Evolutionary conservation across 345 rosid species (phyloP), one percentile per base, ranked within the genome.

Genomic region (Citrus maxima): DNA sequence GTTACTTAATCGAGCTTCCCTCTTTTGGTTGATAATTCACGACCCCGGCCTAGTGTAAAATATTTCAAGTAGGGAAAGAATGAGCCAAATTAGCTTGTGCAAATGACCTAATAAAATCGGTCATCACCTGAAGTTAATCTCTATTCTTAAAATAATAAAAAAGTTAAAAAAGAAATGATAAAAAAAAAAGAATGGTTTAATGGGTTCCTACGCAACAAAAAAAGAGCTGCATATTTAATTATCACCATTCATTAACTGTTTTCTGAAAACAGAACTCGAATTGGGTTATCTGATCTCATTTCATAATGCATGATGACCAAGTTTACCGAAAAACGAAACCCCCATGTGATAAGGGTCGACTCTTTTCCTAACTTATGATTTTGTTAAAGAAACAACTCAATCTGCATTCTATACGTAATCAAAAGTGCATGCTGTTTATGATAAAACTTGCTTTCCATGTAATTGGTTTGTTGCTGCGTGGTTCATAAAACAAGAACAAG

Each of bases 101-200:
- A 69, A 75, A 63, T 54, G 79, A 70, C 83, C 70, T 51, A 80
- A 63, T 32, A 56, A 51, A 62, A 10, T 2, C 2, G 76, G 63
- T 18, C 62, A n/a, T 46, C 51, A 13, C 51, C 56, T 18, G 30
- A 21, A 34, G 16, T 27, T 37, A 61, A 58, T 54, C n/a, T 35
- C 5, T 8, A 9, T 25, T 55, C 66, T 19, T 21, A n/a, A 7
- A n/a, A 8, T 27, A 42, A 67, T 40, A 28, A 67, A 76, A 54
- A 54, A 56, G 40, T 55, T 58, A 18, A 46, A 46, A 46, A 46
- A 13, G 51, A 46, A 13, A 46, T 46, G 51, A 42, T 12, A 42
- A 56, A 35, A 72, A 22, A 30, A 56, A 25, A 46, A 22, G 18
- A 63, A 56, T 4, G 35, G 35, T 14, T 42, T 16, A 51, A 18